Evolutionary conservation across 768 basidiomycete species (phyloP).

Genomic region (Pleurotus eryngii): DNA sequence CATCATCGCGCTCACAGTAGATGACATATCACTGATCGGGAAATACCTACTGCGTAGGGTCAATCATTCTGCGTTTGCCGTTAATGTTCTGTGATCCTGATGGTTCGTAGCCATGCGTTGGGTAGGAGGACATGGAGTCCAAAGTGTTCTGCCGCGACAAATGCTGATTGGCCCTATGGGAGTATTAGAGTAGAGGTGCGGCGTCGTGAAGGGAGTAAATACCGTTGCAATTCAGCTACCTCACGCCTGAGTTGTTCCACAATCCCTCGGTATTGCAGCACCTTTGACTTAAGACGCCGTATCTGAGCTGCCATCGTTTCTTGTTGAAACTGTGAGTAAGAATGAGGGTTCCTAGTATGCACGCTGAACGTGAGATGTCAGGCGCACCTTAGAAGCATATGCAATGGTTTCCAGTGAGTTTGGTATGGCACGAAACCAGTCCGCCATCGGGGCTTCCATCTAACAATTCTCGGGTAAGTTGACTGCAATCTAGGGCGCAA

Average conservation of each 20-base stretch:
- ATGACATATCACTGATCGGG: neutral
- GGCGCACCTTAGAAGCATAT: slow-evolving; percentile 59
- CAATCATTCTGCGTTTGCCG: slow-evolving; percentile 61
- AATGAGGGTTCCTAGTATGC: neutral
- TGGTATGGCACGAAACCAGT: slow-evolving; percentile 73
- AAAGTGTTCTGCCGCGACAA: slow-evolving; percentile 49
- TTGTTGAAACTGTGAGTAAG: slow-evolving; percentile 63
- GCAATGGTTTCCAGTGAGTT: slow-evolving; percentile 60
- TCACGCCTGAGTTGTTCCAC: slow-evolving; percentile 55
- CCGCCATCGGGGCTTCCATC: slow-evolving; percentile 80
- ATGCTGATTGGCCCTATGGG: slow-evolving; percentile 44
- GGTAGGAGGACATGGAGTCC: slow-evolving; percentile 27
- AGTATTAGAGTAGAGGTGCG: slow-evolving; percentile 10
- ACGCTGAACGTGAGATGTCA: neutral
- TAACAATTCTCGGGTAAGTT: slow-evolving; percentile 21
- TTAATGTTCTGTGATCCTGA: slow-evolving; percentile 47
- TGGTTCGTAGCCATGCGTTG: slow-evolving; percentile 22
- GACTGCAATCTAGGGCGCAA: too few relatives aligned
- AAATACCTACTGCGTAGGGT: slow-evolving; percentile 38
- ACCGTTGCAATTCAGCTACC: slow-evolving; percentile 58
- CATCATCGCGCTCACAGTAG: too few relatives aligned
- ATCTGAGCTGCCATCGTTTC: slow-evolving; percentile 70
- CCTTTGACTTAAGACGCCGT: slow-evolving; percentile 56
- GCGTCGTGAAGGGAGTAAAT: slow-evolving; percentile 11
- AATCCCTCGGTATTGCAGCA: slow-evolving; percentile 49